Evolutionary conservation across 1,139 yeast genomes (phyloP).

Genomic region (Meyerozyma elateridarum): DNA sequence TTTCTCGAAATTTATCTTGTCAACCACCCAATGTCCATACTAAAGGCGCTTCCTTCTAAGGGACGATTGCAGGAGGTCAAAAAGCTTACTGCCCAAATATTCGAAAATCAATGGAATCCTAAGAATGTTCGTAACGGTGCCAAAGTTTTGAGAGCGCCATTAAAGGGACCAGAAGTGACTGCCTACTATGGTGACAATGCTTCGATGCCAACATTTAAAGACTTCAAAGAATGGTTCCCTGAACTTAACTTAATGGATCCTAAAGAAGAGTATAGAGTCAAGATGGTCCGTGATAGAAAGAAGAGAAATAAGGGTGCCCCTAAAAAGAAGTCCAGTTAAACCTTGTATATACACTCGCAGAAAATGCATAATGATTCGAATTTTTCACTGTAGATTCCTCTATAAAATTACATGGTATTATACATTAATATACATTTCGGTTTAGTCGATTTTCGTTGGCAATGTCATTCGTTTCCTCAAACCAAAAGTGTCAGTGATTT

Average conservation of each 20-base stretch:
- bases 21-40: slow-evolving; percentile 1
- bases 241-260: slow-evolving; percentile 65
- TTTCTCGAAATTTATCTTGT: too few relatives aligned
- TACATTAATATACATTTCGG: slow-evolving; percentile 1
- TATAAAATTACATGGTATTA: too few relatives aligned
- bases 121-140: slow-evolving; percentile 67
- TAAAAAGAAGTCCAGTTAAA: slow-evolving; percentile 50
- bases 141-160: slow-evolving; percentile 64
- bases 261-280: slow-evolving; percentile 64
- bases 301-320: slow-evolving; percentile 95
- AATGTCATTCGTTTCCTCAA: background rate
- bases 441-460: background rate
- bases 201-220: slow-evolving; percentile 55
- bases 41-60: slow-evolving; percentile 22
- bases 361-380: background rate
- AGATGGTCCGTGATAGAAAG: slow-evolving; percentile 63
- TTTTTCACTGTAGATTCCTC: too few relatives aligned
- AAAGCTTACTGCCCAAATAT: slow-evolving; percentile 55
- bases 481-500: slow-evolving; percentile 13
- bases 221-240: slow-evolving; percentile 52
- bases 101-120: slow-evolving; percentile 59
- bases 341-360: slow-evolving; percentile 6
- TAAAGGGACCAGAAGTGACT: slow-evolving; percentile 70
- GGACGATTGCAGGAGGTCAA: slow-evolving; percentile 51
- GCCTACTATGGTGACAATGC: slow-evolving; percentile 75